Evolutionary conservation across 2,329 filamentous ascomycete species (phyloP).

Genomic region (Xylariaceae sp.): DNA sequence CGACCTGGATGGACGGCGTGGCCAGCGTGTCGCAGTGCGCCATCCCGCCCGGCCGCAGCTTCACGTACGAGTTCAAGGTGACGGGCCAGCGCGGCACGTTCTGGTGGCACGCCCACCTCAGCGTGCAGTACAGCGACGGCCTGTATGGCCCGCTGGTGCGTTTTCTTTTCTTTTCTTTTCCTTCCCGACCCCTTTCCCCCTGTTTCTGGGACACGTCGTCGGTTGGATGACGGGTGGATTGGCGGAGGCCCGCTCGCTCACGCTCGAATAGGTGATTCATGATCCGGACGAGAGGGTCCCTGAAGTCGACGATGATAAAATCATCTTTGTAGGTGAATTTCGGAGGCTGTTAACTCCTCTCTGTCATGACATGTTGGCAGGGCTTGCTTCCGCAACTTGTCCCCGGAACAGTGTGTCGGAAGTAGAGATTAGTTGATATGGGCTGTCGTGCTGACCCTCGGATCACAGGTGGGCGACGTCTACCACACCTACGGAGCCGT

Average conservation of each 20-base stretch:
- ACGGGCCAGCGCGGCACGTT: conserved; percentile 30
- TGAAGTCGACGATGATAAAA: conserved; percentile 25
- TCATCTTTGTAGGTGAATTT: conserved; percentile 32
- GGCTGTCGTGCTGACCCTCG: too few species aligned
- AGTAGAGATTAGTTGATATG: too few species aligned
- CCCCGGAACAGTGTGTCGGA: too few species aligned
- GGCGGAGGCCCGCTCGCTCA: too few species aligned
- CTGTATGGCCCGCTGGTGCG: conserved; percentile 53
- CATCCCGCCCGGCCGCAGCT: conserved; percentile 46
- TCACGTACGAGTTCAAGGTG: conserved; percentile 55
- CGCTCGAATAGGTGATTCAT: conserved; percentile 29
- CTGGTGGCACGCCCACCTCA: conserved; percentile 55
- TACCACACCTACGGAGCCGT: conserved; percentile 29
- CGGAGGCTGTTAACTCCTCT: too few species aligned
- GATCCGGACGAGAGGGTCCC: conserved; percentile 26
- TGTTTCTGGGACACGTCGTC: too few species aligned
- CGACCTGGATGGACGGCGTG: conserved; percentile 60
- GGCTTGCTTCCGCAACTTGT: too few species aligned
- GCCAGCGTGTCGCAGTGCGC: conserved; percentile 53
- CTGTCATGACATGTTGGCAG: too few species aligned
- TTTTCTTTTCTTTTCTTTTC: too few species aligned
- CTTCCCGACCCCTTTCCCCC: too few species aligned
- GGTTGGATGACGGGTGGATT: too few species aligned
- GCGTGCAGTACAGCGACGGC: conserved; percentile 56
- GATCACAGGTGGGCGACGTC: too few species aligned